Base-by-base conservation (phyloP, 352 stramenopile genomes). In the Halophytophthora batemanensis region DNA sequence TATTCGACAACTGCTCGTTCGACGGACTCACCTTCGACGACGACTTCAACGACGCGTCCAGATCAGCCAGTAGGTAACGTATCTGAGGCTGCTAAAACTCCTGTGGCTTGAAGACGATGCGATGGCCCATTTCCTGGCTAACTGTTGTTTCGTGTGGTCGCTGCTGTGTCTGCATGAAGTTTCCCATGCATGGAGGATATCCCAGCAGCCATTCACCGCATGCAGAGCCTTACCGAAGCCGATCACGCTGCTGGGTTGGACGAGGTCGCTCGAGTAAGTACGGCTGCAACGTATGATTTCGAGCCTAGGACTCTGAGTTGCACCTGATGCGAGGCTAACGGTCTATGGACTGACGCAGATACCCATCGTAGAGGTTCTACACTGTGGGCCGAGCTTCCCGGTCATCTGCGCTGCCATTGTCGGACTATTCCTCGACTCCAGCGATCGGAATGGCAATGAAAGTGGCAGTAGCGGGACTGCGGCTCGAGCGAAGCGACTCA, bases 21-120 rank as follows among this genome's bases (percentile, higher is more conserved):
- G 69, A 79, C 29, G 61, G 59, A 13, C 50, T 83, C 15, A 72
- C 50, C 4, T 80, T 83, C 35, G 67, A 78, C 15, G 69, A 78
- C 14, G 61, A 74, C 23, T 52, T 67, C 6, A 56, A 68, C 25
- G 72, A 76, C n/a, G 53, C 69, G 34, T 75, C 56, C 5, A 59
- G 54, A 34, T 77, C 67, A 12, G 59, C 56, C 5, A 56, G 64
- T 50, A 83, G 69, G 72, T 83, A 39, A 6, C 25, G 25, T 8
- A 31, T 8, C 25, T 31, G 25, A 31, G 25, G 8, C 8, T 31
- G 25, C 8, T 10, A 31, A 4, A 31, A 31, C 8, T 4, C 8
- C 25, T 8, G 25, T 31, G 4, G 25, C 25, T 31, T 13, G 31
- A 28, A 18, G 40, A 13, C 36, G 19, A 47, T 21, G 7, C 23